phyloP scores from a whole-genome alignment of 768 basidiomycete genomes.

The Boletus barrowsii region DNA sequence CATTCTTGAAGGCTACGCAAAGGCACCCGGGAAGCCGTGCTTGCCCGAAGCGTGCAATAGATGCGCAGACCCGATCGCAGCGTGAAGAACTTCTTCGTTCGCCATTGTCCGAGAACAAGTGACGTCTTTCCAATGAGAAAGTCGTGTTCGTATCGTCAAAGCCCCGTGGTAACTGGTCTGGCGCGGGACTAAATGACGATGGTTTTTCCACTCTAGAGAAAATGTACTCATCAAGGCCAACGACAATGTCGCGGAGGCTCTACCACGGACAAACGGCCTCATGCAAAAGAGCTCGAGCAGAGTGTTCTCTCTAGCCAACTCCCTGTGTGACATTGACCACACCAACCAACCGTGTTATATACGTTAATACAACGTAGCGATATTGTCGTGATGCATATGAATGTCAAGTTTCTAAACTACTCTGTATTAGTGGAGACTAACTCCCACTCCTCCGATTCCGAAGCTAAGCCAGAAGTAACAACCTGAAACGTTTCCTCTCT shows the following conservation, averaged over 20 bases:
- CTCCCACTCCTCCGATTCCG: no score
- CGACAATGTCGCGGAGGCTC: slow-evolving; percentile 81
- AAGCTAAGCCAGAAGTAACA: no score
- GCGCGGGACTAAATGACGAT: background rate
- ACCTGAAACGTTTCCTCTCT: no score
- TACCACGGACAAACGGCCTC: slow-evolving; percentile 76
- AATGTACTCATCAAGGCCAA: slow-evolving; percentile 89
- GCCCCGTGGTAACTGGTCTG: background rate
- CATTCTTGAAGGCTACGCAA: slow-evolving; percentile 47
- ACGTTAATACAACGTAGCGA: no score
- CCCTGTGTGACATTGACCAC: no score
- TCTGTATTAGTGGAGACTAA: no score
- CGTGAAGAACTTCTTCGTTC: slow-evolving; percentile 69
- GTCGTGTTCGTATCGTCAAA: slow-evolving; percentile 46
- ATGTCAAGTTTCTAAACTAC: no score
- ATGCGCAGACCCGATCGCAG: slow-evolving; percentile 53
- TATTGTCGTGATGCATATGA: no score
- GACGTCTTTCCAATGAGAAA: slow-evolving; percentile 48
- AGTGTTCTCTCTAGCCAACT: slow-evolving; percentile 85
- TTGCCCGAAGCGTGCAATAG: slow-evolving; percentile 68
- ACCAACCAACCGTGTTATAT: no score
- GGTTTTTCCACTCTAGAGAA: slow-evolving; percentile 45
- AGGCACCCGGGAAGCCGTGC: slow-evolving; percentile 64
- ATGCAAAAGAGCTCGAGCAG: slow-evolving; percentile 92
- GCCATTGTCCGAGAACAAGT: slow-evolving; percentile 47